Evolutionary conservation across 2,329 filamentous ascomycete species (phyloP).

Genomic region (Periconia sp.): DNA sequence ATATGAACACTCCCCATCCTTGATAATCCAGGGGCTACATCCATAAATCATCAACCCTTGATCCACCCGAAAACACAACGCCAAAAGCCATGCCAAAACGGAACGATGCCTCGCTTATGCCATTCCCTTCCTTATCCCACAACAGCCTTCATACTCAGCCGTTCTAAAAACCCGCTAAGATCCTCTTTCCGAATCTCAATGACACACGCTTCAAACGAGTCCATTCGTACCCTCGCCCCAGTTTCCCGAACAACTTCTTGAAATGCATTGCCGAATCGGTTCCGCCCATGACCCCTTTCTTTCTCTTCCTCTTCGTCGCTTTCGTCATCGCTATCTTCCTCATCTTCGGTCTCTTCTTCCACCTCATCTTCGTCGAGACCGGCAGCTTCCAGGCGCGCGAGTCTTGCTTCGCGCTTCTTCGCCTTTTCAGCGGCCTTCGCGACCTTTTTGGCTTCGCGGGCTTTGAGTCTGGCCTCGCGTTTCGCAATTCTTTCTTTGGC

Average conservation of each 20-base stretch:
- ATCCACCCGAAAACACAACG: no score
- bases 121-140: constrained; percentile 54
- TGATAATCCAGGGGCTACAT: no score
- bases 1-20: no score
- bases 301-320: constrained; percentile 58
- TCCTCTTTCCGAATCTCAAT: constrained; percentile 99
- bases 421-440: constrained; percentile 68
- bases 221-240: constrained; percentile 85
- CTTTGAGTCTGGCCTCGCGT: constrained; percentile 68
- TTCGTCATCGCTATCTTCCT: constrained; percentile 55
- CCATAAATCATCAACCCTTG: no score
- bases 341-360: constrained; percentile 53
- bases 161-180: constrained; percentile 86
- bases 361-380: constrained; percentile 66
- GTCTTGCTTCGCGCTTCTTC: constrained; percentile 60
- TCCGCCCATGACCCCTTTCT: constrained; percentile 73
- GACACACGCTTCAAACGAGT: constrained; percentile 96
- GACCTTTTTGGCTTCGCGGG: constrained; percentile 51
- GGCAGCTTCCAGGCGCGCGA: constrained; percentile 52
- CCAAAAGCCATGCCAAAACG: no score
- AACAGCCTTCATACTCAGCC: constrained; percentile 88
- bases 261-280: constrained; percentile 93
- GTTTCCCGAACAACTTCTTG: constrained; percentile 94
- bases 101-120: no score
- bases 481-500: constrained; percentile 67